Conservation (phyloP, 495 filamentous ascomycete species). For the Xylaria bambusicola region DNA sequence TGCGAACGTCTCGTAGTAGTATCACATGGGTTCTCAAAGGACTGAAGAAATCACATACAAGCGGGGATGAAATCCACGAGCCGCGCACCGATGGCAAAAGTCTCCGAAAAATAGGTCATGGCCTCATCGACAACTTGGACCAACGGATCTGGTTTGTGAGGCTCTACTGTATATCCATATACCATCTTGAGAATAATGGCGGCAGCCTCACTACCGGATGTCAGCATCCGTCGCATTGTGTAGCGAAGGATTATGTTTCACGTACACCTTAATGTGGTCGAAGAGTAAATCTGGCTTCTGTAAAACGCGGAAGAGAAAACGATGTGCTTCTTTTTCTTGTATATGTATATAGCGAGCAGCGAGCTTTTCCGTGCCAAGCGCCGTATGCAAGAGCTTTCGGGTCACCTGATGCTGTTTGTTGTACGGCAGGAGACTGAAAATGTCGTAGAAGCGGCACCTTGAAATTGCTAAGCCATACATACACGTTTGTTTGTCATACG, state of each 20-base stretch:
- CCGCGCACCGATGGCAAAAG: slow-evolving; percentile 39
- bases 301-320: slow-evolving; percentile 41
- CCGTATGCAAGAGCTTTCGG: slow-evolving; percentile 41
- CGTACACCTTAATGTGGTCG: slow-evolving; percentile 32
- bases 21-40: no score
- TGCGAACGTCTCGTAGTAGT: no score
- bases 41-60: not conserved
- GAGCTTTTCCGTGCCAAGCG: slow-evolving; percentile 31
- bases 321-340: slow-evolving; percentile 41
- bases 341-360: slow-evolving; percentile 32
- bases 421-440: slow-evolving; percentile 33
- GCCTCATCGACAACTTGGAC: slow-evolving; percentile 39
- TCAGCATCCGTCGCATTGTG: no score
- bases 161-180: slow-evolving; percentile 50
- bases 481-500: no score
- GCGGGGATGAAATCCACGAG: slow-evolving; percentile 46
- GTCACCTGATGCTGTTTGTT: slow-evolving; percentile 36
- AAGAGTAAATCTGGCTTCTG: slow-evolving; percentile 33
- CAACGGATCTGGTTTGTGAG: slow-evolving; percentile 42
- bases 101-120: slow-evolving; percentile 36
- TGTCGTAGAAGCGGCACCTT: slow-evolving; percentile 30
- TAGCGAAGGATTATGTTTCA: no score
- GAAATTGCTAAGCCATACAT: not conserved
- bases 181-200: slow-evolving; percentile 46
- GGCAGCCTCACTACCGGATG: slow-evolving; percentile 39